These are phyloP conservation scores for Talaromyces sp. DNA, from an alignment of 2,329 filamentous ascomycete genomes.

Conservation along the genomic window DNA sequence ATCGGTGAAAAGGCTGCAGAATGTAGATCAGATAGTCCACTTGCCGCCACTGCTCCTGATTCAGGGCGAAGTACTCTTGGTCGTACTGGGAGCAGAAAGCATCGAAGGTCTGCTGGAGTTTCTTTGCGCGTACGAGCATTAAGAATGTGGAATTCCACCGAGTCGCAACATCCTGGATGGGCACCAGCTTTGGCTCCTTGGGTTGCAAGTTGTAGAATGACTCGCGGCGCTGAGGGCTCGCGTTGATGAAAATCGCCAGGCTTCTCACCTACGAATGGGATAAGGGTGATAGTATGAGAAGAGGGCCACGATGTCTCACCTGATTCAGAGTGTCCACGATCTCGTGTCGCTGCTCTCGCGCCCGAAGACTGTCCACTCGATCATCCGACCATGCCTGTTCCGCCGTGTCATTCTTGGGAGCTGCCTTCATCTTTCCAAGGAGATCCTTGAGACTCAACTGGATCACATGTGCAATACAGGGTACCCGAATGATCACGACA, in stretches of 20 bases:
- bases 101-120: slow-evolving; percentile 2
- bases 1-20: slow-evolving; percentile 10
- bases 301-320: background rate
- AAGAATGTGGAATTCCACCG: slow-evolving; percentile 17
- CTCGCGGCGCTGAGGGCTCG: slow-evolving; percentile 20
- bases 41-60: too few relatives aligned
- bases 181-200: slow-evolving; percentile 17
- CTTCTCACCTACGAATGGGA: background rate
- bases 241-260: slow-evolving; percentile 19
- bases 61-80: background rate
- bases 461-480: slow-evolving; percentile 19
- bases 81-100: background rate
- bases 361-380: slow-evolving; percentile 1
- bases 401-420: background rate
- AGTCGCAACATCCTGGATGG: slow-evolving; percentile 18
- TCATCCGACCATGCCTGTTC: background rate
- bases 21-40: too few relatives aligned
- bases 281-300: background rate
- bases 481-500: slow-evolving; percentile 10
- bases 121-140: slow-evolving; percentile 20
- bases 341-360: background rate
- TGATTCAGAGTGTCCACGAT: slow-evolving; percentile 12
- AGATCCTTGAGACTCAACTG: slow-evolving; percentile 19
- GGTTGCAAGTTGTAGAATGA: slow-evolving; percentile 19
- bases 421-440: slow-evolving; percentile 19